These are phyloP conservation scores for Wickerhamomyces pijperi DNA, from an alignment of 805 yeast species.

Conservation along the genomic window DNA sequence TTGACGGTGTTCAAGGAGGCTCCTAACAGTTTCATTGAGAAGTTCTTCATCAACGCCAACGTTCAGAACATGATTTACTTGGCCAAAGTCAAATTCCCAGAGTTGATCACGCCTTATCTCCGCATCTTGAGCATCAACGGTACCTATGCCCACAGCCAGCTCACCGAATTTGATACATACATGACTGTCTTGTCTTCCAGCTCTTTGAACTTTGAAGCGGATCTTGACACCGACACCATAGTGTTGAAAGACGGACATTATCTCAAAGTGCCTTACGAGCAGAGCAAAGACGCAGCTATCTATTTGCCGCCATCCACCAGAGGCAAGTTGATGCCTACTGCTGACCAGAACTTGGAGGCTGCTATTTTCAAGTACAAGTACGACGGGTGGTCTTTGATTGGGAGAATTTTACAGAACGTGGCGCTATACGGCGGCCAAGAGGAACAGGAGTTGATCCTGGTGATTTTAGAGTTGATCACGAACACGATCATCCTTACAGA, in stretches of 20 bases:
- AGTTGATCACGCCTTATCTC: slow-evolving; percentile 47
- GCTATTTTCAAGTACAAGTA: slow-evolving; percentile 64
- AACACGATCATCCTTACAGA: slow-evolving; percentile 31
- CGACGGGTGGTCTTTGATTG: slow-evolving; percentile 83
- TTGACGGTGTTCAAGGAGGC: slow-evolving; percentile 19
- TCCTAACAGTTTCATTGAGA: slow-evolving; percentile 27
- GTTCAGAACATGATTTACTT: slow-evolving; percentile 26
- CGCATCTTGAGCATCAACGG: slow-evolving; percentile 52
- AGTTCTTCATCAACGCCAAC: slow-evolving; percentile 22
- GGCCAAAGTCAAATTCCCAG: slow-evolving; percentile 68
- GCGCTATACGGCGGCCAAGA: slow-evolving; percentile 5
- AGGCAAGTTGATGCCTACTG: slow-evolving; percentile 58
- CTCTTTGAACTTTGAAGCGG: slow-evolving; percentile 28
- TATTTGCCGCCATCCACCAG: slow-evolving; percentile 45
- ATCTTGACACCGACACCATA: slow-evolving; percentile 40
- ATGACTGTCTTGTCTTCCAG: slow-evolving; percentile 36
- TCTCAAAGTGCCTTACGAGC: slow-evolving; percentile 47
- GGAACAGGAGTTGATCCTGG: slow-evolving; percentile 27
- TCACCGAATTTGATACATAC: slow-evolving; percentile 49
- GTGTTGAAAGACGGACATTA: slow-evolving; percentile 35
- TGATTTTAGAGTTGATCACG: slow-evolving; percentile 41
- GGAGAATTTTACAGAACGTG: slow-evolving; percentile 63
- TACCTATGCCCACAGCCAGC: slow-evolving; percentile 53
- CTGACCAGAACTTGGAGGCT: slow-evolving; percentile 23
- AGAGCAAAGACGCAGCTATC: slow-evolving; percentile 30